These are phyloP conservation scores for Exophiala sp. DNA, from an alignment of 2,329 filamentous ascomycete genomes.

Conservation along the genomic window DNA sequence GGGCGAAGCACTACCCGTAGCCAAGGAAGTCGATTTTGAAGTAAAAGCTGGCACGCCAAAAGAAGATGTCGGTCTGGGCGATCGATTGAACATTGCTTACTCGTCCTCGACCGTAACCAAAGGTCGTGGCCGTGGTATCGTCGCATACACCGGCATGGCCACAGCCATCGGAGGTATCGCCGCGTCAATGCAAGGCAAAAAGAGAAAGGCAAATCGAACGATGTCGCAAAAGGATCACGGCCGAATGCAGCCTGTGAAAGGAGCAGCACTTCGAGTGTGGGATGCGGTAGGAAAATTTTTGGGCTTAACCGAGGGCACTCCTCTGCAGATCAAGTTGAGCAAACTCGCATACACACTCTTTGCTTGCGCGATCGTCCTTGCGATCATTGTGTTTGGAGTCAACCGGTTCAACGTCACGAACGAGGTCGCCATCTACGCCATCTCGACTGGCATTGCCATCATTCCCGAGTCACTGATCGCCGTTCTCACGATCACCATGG, in stretches of 20 bases:
- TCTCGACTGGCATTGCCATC: constrained; percentile 58
- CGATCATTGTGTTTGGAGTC: constrained; percentile 61
- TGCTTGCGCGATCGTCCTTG: constrained; percentile 61
- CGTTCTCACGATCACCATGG: constrained; percentile 61
- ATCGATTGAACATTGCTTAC: constrained; percentile 60
- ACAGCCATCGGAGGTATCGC: constrained; percentile 63
- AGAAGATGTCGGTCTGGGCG: constrained; percentile 49
- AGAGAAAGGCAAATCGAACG: constrained; percentile 38
- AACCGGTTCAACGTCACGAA: constrained; percentile 55
- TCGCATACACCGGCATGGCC: constrained; percentile 58
- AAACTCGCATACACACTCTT: constrained; percentile 82
- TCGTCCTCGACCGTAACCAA: constrained; percentile 60
- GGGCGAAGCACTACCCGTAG: constrained; percentile 59
- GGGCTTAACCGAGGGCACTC: constrained; percentile 68
- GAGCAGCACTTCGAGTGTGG: constrained; percentile 45
- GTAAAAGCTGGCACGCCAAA: constrained; percentile 30
- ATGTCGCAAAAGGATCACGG: constrained; percentile 48
- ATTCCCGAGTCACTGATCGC: constrained; percentile 63
- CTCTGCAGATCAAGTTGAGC: constrained; percentile 78
- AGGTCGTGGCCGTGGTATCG: constrained; percentile 56
- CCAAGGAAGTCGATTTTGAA: constrained; percentile 45
- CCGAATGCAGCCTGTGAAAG: constrained; percentile 47
- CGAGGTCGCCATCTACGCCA: constrained; percentile 59
- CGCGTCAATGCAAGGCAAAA: constrained; percentile 53
- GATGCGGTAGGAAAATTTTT: constrained; percentile 54